Conservation (phyloP, 106 monocot genomes). For the Hemerocallis citrina region DNA sequence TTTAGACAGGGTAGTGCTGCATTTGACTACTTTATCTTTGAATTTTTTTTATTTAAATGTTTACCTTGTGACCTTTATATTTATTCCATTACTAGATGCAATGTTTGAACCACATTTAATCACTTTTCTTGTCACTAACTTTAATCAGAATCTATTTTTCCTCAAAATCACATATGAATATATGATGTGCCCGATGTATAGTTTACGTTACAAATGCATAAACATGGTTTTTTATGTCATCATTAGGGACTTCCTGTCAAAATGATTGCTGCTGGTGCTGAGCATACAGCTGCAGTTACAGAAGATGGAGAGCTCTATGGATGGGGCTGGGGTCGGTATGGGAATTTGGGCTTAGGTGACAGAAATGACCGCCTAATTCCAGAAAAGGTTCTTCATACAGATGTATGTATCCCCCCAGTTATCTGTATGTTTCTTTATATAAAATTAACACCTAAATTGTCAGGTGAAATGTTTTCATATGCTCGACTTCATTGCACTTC, state of each 20-base stretch:
- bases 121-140: background rate
- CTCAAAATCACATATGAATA: background rate
- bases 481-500: background rate
- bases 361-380: conserved; percentile 70
- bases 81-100: background rate
- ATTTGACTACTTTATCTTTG: background rate
- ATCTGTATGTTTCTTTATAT: background rate
- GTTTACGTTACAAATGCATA: background rate
- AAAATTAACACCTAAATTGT: too few species aligned
- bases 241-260: conserved; percentile 72
- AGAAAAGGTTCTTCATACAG: conserved; percentile 49
- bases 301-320: conserved; percentile 90
- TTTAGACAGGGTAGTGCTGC: background rate
- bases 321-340: conserved; percentile 98
- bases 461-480: background rate
- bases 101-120: background rate
- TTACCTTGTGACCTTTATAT: background rate
- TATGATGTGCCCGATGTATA: background rate
- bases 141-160: background rate
- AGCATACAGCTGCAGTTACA: conserved; percentile 80
- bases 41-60: background rate
- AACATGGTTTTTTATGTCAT: background rate
- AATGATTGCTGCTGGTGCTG: conserved; percentile 92
- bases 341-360: conserved; percentile 87
- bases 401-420: conserved; percentile 23